phyloP scores from a whole-genome alignment of 495 filamentous ascomycete species.

The Penicillium dipodomyicola region DNA sequence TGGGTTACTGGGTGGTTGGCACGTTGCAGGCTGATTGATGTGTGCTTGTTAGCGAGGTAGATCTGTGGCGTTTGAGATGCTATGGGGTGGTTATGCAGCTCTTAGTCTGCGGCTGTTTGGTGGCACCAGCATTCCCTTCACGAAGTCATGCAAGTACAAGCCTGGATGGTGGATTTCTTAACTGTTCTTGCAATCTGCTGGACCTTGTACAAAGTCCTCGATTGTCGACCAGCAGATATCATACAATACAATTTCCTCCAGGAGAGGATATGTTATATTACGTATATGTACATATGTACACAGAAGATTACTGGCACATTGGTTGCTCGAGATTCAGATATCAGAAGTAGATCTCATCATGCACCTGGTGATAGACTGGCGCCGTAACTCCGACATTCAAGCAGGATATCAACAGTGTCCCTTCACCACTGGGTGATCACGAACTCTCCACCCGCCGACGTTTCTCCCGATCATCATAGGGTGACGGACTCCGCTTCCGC shows the following conservation, averaged over 20 bases:
- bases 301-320: neutral
- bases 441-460: conserved; percentile 58
- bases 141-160: conserved; percentile 9
- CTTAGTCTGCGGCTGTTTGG: neutral
- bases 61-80: conserved; percentile 1
- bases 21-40: neutral
- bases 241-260: conserved; percentile 11
- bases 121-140: neutral
- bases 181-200: neutral
- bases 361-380: conserved; percentile 16
- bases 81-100: neutral
- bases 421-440: conserved; percentile 19
- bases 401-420: conserved; percentile 1
- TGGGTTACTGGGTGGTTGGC: neutral
- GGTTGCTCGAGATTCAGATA: conserved; percentile 2
- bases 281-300: conserved; percentile 6
- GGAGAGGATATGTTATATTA: conserved; percentile 14
- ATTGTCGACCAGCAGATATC: conserved; percentile 4
- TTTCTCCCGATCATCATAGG: conserved; percentile 64
- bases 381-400: conserved; percentile 27
- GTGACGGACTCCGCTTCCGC: conserved; percentile 64
- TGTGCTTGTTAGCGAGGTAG: neutral
- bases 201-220: conserved; percentile 15
- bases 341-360: conserved; percentile 13
- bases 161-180: neutral